A percentile compares a stretch with the other conserved stretches of the same genome.
phyloP scores from a whole-genome alignment of 2,329 filamentous ascomycete species.

The Fusarium sp. region DNA sequence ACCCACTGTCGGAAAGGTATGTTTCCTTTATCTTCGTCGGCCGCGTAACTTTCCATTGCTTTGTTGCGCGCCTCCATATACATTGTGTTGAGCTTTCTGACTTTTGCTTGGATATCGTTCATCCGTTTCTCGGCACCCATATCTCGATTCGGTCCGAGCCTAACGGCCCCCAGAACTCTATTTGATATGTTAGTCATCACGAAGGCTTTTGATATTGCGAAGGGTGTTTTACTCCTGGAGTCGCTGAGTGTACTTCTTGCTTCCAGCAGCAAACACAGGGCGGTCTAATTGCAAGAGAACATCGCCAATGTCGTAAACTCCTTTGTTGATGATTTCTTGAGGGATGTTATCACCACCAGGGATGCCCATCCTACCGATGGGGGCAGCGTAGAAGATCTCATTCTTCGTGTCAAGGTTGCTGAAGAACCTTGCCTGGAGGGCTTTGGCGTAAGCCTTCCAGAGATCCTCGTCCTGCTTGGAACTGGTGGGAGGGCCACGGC shows the following conservation, averaged over 20 bases:
- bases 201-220: too few relatives aligned
- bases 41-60: rapidly evolving
- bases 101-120: neutral
- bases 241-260: neutral
- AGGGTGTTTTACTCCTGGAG: neutral
- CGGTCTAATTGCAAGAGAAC: rapidly evolving
- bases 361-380: neutral
- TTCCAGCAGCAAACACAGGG: rapidly evolving
- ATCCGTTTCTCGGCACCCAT: neutral
- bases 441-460: neutral
- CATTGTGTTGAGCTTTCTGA: neutral
- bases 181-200: neutral
- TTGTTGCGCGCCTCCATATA: rapidly evolving
- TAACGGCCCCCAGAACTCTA: neutral
- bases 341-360: neutral
- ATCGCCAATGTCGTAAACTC: neutral
- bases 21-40: neutral
- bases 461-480: neutral
- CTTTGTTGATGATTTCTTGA: neutral
- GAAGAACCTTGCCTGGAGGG: neutral
- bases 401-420: neutral
- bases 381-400: neutral
- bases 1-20: rapidly evolving
- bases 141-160: neutral
- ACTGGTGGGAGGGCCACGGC: neutral